A percentile compares a stretch with the other conserved stretches of the same genome.
phyloP scores from a whole-genome alignment of 441 rosid species.

The Breynia disticha region DNA sequence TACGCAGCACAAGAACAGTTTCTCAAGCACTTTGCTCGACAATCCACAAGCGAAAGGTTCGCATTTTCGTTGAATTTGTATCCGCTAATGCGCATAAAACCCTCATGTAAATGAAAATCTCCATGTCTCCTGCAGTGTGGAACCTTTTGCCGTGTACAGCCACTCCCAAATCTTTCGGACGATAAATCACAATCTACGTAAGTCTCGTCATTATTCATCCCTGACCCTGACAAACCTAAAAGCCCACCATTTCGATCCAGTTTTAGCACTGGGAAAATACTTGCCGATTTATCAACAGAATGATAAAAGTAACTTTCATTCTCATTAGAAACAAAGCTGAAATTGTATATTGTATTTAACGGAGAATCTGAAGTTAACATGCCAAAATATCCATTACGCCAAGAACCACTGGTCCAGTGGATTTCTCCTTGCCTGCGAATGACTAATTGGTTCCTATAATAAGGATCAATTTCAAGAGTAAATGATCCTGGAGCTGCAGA shows the following conservation, averaged over 20 bases:
- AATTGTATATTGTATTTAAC: not conserved
- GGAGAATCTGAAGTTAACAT: not conserved
- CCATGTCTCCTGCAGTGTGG: constrained; percentile 12
- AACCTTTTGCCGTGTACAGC: constrained; percentile 8
- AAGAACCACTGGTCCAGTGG: constrained; percentile 16
- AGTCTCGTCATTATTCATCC: not conserved
- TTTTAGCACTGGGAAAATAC: constrained; percentile 6
- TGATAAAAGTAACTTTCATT: constrained; percentile 19
- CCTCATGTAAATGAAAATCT: not conserved
- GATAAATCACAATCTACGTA: not conserved
- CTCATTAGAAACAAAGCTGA: constrained; percentile 15
- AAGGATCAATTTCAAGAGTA: constrained; percentile 13
- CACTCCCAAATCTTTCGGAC: not conserved
- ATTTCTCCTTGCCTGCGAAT: constrained; percentile 12
- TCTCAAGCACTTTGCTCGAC: constrained; percentile 15
- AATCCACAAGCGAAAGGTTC: constrained; percentile 18
- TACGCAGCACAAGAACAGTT: constrained; percentile 31
- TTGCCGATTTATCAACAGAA: constrained; percentile 4
- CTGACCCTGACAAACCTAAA: not conserved
- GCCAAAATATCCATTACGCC: not conserved
- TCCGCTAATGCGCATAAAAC: constrained; percentile 6
- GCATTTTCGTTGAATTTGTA: constrained; percentile 16
- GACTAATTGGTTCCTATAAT: constrained; percentile 4
- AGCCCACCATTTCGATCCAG: not conserved
- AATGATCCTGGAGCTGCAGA: constrained; percentile 23